A percentile compares a stretch with the other conserved stretches of the same genome.
Evolutionary conservation across 768 basidiomycete genomes (phyloP).

Genomic region (Amanita molliuscula): DNA sequence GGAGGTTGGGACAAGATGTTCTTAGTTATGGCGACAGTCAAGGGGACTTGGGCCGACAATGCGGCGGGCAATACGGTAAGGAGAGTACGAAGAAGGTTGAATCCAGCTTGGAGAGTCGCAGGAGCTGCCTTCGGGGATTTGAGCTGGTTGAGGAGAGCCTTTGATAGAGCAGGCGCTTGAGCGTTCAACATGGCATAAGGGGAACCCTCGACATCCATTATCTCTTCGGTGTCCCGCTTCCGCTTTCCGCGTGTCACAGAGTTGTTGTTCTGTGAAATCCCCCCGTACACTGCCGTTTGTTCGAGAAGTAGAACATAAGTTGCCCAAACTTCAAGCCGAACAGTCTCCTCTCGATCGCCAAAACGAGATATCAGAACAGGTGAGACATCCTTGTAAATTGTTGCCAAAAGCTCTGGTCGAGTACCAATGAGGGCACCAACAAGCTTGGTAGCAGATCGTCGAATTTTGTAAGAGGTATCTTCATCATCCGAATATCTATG

Average conservation of each 20-base stretch:
- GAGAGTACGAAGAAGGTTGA: constrained; percentile 65
- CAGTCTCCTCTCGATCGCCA: constrained; percentile 91
- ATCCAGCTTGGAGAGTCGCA: constrained; percentile 77
- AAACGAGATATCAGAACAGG: constrained; percentile 88
- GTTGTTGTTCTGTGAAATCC: constrained; percentile 42
- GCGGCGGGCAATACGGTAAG: constrained; percentile 78
- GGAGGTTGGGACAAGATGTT: constrained; percentile 55
- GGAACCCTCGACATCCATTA: constrained; percentile 65
- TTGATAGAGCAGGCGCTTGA: constrained; percentile 73
- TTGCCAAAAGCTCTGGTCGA: constrained; percentile 74
- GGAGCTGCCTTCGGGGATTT: constrained; percentile 71
- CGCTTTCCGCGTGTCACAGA: constrained; percentile 51
- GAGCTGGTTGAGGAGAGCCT: constrained; percentile 63
- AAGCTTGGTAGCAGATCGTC: constrained; percentile 87
- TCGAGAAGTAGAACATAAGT: constrained; percentile 75
- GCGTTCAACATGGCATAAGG: constrained; percentile 61
- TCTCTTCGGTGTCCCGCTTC: constrained; percentile 64
- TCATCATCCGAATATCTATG: constrained; percentile 93
- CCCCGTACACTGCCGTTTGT: constrained; percentile 77
- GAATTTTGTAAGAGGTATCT: constrained; percentile 96
- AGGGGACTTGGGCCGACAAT: constrained; percentile 55
- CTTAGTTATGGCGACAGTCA: constrained; percentile 56
- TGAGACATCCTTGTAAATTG: constrained; percentile 77
- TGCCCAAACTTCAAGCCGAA: constrained; percentile 85
- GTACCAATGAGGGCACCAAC: constrained; percentile 80